These are phyloP conservation scores for Oryza rufipogon DNA, from an alignment of 176 grass and related monocot genomes.

Conservation along the genomic window DNA sequence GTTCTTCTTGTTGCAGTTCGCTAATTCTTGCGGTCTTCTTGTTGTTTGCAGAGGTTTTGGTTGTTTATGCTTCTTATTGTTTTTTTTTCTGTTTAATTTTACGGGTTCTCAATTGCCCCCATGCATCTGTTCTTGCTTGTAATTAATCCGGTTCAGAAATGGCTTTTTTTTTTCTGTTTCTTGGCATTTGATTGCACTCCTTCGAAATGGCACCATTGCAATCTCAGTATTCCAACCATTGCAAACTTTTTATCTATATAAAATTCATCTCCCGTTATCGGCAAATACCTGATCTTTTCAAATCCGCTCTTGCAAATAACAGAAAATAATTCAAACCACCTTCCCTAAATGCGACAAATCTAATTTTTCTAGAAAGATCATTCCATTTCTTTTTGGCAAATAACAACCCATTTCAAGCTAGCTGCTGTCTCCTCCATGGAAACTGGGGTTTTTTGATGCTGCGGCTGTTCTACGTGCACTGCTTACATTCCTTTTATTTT, in stretches of 20 bases:
- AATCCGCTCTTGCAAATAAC: background rate
- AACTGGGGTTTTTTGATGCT: background rate
- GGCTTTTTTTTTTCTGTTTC: background rate
- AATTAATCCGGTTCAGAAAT: background rate
- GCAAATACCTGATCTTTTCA: background rate
- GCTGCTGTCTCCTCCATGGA: slow-evolving; percentile 20
- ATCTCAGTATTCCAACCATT: background rate
- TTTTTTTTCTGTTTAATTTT: too few relatives aligned
- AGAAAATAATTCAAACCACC: background rate
- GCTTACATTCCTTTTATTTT: background rate
- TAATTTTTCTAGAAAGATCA: too few relatives aligned
- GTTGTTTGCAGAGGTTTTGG: too few relatives aligned
- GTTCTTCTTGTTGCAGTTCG: background rate
- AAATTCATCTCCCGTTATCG: background rate
- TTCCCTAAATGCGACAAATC: background rate
- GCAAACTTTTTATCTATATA: too few relatives aligned
- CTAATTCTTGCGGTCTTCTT: background rate
- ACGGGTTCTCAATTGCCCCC: too few relatives aligned
- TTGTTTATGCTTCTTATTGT: too few relatives aligned
- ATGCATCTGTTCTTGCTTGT: background rate
- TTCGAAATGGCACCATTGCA: background rate
- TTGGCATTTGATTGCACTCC: background rate
- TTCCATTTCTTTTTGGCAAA: background rate
- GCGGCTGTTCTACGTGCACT: background rate
- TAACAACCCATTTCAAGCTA: background rate